A percentile compares a stretch with the other conserved stretches of the same genome.
phyloP scores from a whole-genome alignment of 1,139 yeast genomes.

The Arxiozyma bovina region DNA sequence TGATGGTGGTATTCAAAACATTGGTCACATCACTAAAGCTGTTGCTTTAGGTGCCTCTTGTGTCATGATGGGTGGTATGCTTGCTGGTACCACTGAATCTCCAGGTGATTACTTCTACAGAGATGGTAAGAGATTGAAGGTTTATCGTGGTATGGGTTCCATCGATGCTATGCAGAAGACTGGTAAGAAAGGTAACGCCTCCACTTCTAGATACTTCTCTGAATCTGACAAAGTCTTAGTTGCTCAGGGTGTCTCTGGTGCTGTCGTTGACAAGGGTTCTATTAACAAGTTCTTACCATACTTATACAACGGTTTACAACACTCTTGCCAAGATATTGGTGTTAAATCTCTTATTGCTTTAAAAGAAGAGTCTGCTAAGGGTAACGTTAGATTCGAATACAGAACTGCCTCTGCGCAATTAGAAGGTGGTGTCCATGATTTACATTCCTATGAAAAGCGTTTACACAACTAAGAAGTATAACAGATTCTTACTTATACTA shows the following conservation, averaged over 20 bases:
- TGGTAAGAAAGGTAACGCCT: conserved; percentile 80
- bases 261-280: conserved; percentile 95
- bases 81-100: conserved; percentile 97
- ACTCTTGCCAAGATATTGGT: conserved; percentile 98
- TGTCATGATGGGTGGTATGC: conserved; percentile 99
- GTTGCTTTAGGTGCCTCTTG: conserved; percentile 93
- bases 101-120: conserved; percentile 98
- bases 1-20: conserved; percentile 98
- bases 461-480: conserved; percentile 58
- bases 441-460: conserved; percentile 96
- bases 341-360: conserved; percentile 56
- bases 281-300: conserved; percentile 89
- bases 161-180: conserved; percentile 98
- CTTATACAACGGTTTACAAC: conserved; percentile 91
- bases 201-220: conserved; percentile 95
- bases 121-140: conserved; percentile 94
- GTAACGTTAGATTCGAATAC: conserved; percentile 84
- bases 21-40: conserved; percentile 97
- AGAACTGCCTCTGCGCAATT: conserved; percentile 98
- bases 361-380: conserved; percentile 54
- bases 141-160: conserved; percentile 99
- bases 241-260: conserved; percentile 98
- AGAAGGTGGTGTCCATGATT: conserved; percentile 97
- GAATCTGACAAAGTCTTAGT: conserved; percentile 92
- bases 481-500: too few species aligned